Percentiles rank a stretch among this genome's conserved stretches.
phyloP scores from a whole-genome alignment of 140 eudicot species.

The Flaveria floridana region DNA sequence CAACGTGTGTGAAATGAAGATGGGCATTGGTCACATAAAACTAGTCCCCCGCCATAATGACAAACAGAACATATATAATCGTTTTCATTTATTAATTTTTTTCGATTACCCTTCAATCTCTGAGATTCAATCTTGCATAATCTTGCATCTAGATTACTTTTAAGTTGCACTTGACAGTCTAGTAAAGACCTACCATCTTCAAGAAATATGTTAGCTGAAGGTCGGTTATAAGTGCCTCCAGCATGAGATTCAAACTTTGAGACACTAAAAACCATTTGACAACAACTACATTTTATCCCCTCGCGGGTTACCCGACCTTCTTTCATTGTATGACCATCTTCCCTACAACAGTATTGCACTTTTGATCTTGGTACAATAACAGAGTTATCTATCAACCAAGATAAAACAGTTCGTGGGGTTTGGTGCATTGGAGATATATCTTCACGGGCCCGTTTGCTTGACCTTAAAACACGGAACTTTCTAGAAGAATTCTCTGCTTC shows the following conservation, averaged over 20 bases:
- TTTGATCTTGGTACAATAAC: slow-evolving; percentile 49
- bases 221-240: slow-evolving; percentile 49
- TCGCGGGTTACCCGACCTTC: slow-evolving; percentile 62
- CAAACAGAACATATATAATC: slow-evolving; percentile 82
- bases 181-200: slow-evolving; percentile 69
- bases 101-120: slow-evolving; percentile 26
- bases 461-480: slow-evolving; percentile 41
- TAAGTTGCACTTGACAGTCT: slow-evolving; percentile 57
- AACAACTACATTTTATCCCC: slow-evolving; percentile 78
- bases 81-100: slow-evolving; percentile 44
- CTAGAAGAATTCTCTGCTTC: slow-evolving; percentile 22
- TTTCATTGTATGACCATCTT: slow-evolving; percentile 34
- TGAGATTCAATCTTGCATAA: slow-evolving; percentile 31
- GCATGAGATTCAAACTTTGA: slow-evolving; percentile 67
- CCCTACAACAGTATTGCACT: slow-evolving; percentile 46
- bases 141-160: slow-evolving; percentile 20
- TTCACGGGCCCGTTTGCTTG: slow-evolving; percentile 55
- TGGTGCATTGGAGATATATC: slow-evolving; percentile 42
- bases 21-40: slow-evolving; percentile 82
- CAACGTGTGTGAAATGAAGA: slow-evolving; percentile 78
- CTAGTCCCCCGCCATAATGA: slow-evolving; percentile 64
- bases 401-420: slow-evolving; percentile 57
- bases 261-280: slow-evolving; percentile 49
- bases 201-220: slow-evolving; percentile 66
- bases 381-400: slow-evolving; percentile 69